Conservation (phyloP, 1,139 yeast genomes). For the Hyphopichia fennica region DNA sequence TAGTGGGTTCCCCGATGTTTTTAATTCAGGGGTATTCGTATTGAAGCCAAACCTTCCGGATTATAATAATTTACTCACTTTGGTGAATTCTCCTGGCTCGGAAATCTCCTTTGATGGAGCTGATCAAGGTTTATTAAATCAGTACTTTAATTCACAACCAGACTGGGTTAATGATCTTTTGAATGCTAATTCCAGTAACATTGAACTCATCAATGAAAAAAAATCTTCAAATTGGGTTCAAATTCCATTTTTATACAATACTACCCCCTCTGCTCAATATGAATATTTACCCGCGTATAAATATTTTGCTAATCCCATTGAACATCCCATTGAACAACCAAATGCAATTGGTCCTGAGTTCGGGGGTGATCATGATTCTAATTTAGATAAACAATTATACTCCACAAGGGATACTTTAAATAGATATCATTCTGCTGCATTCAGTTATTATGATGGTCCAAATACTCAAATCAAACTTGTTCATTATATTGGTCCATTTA, state of each 20-base stretch:
- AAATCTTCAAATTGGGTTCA: constrained; percentile 55
- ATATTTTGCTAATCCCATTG: constrained; percentile 41
- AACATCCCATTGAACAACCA: background rate
- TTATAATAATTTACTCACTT: constrained; percentile 42
- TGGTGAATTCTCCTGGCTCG: constrained; percentile 26
- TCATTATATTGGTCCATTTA: constrained; percentile 78
- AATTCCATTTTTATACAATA: constrained; percentile 81
- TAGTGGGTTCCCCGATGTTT: constrained; percentile 93
- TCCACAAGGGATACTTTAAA: constrained; percentile 17
- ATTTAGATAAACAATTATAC: constrained; percentile 2
- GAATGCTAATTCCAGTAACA: constrained; percentile 6
- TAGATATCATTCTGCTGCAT: constrained; percentile 27
- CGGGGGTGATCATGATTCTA: background rate
- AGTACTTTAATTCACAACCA: constrained; percentile 59
- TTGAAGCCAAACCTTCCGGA: constrained; percentile 56
- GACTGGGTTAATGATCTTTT: constrained; percentile 38
- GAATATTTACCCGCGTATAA: constrained; percentile 80
- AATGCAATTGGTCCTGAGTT: background rate
- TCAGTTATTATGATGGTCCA: constrained; percentile 18
- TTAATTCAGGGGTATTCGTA: constrained; percentile 84
- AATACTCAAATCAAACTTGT: constrained; percentile 51
- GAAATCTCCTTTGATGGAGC: constrained; percentile 83
- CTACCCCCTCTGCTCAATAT: constrained; percentile 80
- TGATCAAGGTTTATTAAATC: constrained; percentile 90
- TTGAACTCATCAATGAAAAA: constrained; percentile 6